These are phyloP conservation scores for Tolypocladium album DNA, from an alignment of 2,329 filamentous ascomycete genomes.

Conservation along the genomic window DNA sequence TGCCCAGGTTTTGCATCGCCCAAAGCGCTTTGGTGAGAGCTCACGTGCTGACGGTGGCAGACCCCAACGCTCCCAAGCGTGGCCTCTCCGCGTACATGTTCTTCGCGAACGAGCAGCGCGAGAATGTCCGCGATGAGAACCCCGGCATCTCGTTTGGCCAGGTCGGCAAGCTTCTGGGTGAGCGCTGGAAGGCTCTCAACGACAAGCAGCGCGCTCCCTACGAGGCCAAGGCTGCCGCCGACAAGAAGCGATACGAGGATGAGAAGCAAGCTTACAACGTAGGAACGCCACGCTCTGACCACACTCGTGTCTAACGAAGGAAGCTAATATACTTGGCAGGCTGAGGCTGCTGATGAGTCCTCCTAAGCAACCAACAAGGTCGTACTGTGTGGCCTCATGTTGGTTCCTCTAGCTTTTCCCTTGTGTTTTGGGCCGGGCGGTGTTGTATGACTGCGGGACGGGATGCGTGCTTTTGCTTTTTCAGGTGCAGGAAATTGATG, in stretches of 20 bases:
- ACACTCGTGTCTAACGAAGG: not conserved
- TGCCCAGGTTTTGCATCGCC: not conserved
- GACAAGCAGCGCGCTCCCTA: constrained; percentile 91
- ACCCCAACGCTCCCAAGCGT: constrained; percentile 97
- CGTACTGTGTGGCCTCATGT: not conserved
- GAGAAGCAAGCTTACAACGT: constrained; percentile 94
- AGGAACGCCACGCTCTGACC: constrained; percentile 24
- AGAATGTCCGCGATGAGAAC: constrained; percentile 97
- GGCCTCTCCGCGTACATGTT: constrained; percentile 99
- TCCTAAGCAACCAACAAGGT: constrained; percentile 14
- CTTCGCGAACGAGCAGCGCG: constrained; percentile 98
- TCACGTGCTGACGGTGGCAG: constrained; percentile 32
- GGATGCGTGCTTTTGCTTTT: constrained; percentile 26
- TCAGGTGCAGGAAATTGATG: constrained; percentile 20
- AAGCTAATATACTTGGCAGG: constrained; percentile 29
- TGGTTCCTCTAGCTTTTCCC: constrained; percentile 5
- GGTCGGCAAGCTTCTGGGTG: constrained; percentile 95
- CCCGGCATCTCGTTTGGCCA: constrained; percentile 97
- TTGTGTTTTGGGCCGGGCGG: constrained; percentile 27
- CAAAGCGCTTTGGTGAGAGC: not conserved
- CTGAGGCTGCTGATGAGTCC: constrained; percentile 47
- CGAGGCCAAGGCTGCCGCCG: constrained; percentile 88
- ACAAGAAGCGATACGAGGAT: constrained; percentile 99
- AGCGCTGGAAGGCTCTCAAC: constrained; percentile 95
- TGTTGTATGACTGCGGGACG: constrained; percentile 31